phyloP scores from a whole-genome alignment of 192 early-diverging fungal species.

The Coemansia sp. region DNA sequence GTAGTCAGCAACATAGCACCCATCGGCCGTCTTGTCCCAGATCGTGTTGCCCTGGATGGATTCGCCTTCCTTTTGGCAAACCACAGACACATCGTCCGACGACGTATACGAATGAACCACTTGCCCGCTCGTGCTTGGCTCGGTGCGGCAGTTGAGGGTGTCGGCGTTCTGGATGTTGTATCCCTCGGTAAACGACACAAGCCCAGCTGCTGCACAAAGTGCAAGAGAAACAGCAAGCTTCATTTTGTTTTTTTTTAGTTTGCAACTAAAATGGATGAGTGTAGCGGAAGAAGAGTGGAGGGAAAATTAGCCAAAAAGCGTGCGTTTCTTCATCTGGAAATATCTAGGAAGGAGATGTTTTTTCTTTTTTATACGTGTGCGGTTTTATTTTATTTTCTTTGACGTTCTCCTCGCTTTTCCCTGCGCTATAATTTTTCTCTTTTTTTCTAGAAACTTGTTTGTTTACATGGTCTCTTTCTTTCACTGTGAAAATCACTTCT shows the following conservation, averaged over 20 bases:
- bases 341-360: too few species aligned
- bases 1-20: slow-evolving; percentile 56
- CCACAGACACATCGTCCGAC: slow-evolving; percentile 8
- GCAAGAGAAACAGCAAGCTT: slow-evolving; percentile 1
- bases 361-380: too few species aligned
- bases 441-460: too few species aligned
- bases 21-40: slow-evolving; percentile 52
- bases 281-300: background rate
- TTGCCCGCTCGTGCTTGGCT: slow-evolving; percentile 8
- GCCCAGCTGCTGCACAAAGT: background rate
- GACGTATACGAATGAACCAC: slow-evolving; percentile 1
- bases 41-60: slow-evolving; percentile 31
- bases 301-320: too few species aligned
- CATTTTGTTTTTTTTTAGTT: background rate
- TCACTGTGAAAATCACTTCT: too few species aligned
- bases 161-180: slow-evolving; percentile 13
- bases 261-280: background rate
- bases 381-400: too few species aligned
- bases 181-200: slow-evolving; percentile 11
- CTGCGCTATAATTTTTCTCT: too few species aligned
- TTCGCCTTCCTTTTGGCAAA: slow-evolving; percentile 38
- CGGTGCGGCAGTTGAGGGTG: slow-evolving; percentile 21
- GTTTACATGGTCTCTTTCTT: too few species aligned
- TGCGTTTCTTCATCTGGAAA: too few species aligned
- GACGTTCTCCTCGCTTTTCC: too few species aligned